Base-by-base conservation (phyloP, 345 rosid species). In the Durio zibethinus region DNA sequence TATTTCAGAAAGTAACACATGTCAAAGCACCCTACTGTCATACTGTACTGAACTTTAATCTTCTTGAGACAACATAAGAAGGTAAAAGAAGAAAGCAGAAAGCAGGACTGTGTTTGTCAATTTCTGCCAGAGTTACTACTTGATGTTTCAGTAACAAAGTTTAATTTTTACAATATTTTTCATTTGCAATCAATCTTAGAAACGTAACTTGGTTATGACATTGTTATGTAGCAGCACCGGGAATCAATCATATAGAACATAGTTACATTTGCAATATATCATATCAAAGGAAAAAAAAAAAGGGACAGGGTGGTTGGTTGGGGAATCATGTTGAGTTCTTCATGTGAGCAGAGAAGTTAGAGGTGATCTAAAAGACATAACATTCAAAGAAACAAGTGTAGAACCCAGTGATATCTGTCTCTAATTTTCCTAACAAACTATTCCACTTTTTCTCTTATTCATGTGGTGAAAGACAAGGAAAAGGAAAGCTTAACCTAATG, bases 21-120 rank as follows among this genome's bases (percentile, higher is more conserved):
- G 31, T 56, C 31, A 9, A 10, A 56, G 15, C 29, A 45, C 48
- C 33, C 50, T 40, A 40, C 27, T 18, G 11, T 54, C 12, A n/a
- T n/a, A 5, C 11, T n/a, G n/a, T n/a, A n/a, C 18, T 47, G 23
- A 5, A 20, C 2, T 65, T n/a, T 21, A 66, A 40, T 66, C 72
- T n/a, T 20, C 27, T 21, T 66, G 50, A 66, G 72, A 40, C 50
- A 66, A 66, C 72, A 65, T 5, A 40, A 65, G 69, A 65, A 64
- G 69, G 43, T 54, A 54, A 54, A 54, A 6, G 57, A 53, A 53
- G 57, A 27, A 57, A 57, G 62, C 31, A 33, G 36, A 33, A 57
- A 23, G 61, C 4, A 14, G 27, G 68, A 18, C n/a, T 36, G 27
- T 36, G 47, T 64, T 1, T 40, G 25, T 10, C 45, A 16, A 9